These are phyloP conservation scores for Tetracladium maxilliforme DNA, from an alignment of 2,329 filamentous ascomycete species.

Conservation along the genomic window DNA sequence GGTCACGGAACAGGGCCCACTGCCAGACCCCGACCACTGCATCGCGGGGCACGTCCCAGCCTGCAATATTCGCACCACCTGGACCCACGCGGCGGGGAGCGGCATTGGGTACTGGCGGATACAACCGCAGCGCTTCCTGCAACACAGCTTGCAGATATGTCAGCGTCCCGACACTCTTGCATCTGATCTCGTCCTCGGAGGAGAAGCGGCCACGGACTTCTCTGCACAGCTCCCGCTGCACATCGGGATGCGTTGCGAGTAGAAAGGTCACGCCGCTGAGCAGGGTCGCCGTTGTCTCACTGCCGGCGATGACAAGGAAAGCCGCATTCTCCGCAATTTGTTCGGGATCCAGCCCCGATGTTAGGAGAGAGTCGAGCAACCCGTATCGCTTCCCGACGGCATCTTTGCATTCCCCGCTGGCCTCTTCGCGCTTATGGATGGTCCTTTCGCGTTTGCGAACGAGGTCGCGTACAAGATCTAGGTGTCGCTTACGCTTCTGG, in stretches of 20 bases:
- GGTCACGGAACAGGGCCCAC: neutral
- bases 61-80: conserved; percentile 1
- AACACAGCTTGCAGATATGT: conserved; percentile 24
- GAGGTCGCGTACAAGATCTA: too few species aligned
- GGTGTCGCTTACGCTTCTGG: too few species aligned
- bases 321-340: conserved; percentile 16
- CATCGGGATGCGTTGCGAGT: conserved; percentile 4
- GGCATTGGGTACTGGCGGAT: conserved; percentile 15
- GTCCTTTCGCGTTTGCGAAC: too few species aligned
- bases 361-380: too few species aligned
- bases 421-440: too few species aligned
- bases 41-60: conserved; percentile 1
- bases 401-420: too few species aligned
- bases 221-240: conserved; percentile 13
- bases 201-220: conserved; percentile 24
- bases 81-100: neutral
- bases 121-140: conserved; percentile 25
- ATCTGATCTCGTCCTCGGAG: conserved; percentile 19
- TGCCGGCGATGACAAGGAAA: conserved; percentile 18
- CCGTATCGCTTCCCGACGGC: too few species aligned
- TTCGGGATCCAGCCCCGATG: too few species aligned
- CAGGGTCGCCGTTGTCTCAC: conserved; percentile 22
- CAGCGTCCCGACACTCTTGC: conserved; percentile 11
- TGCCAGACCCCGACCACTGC: neutral
- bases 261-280: conserved; percentile 18